Base-by-base conservation (phyloP, 2,329 filamentous ascomycete genomes). In the Nemania abortiva region DNA sequence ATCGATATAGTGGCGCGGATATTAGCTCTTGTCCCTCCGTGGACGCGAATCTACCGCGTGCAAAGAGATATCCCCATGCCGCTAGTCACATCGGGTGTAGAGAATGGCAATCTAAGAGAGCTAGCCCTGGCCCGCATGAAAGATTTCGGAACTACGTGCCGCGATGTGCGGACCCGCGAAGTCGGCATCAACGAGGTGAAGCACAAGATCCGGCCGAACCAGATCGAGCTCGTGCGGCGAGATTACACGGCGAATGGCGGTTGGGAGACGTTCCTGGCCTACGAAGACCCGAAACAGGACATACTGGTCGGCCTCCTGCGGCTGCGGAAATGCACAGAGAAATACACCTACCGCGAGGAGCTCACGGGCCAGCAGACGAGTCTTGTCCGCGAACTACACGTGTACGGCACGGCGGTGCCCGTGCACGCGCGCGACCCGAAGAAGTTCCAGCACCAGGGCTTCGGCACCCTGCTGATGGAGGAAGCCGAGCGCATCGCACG, bases 11-110 rank as follows among this genome's bases (percentile, higher is more conserved):
- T 99, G 0, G 97, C 96, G 3, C 90, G 96, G n/a, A 99, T 99
- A 61, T 84, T 99, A 70, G 96, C 96, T 0, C 86, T 99, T 2
- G 92, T 99, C 0, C 96, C 96, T 0, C 96, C 96, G 1, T 99
- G 96, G 96, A 99, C 97, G 0, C 90, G 96, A 71, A 99, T 99
- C 77, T 99, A 99, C 84, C 94, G 96, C 69, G 96, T 99, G 0
- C 96, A 99, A 84, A 90, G 96, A 79, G 96, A 99, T 82, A 99
- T 99, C 67, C 96, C 96, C n/a, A 99, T 99, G 96, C 96, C 96
- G 0, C 87, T 99, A 27, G 97, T 99, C n/a, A 98, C 96, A 0
- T 97, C 95, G 0, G 96, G 96, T 49, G 96, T 99, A 0, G 96
- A 99, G 82, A 99, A 99, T 75, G 96, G 96, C 70, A 99, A 99